phyloP scores from a whole-genome alignment of 352 stramenopile species.

The Phytopythium kandeliae region DNA sequence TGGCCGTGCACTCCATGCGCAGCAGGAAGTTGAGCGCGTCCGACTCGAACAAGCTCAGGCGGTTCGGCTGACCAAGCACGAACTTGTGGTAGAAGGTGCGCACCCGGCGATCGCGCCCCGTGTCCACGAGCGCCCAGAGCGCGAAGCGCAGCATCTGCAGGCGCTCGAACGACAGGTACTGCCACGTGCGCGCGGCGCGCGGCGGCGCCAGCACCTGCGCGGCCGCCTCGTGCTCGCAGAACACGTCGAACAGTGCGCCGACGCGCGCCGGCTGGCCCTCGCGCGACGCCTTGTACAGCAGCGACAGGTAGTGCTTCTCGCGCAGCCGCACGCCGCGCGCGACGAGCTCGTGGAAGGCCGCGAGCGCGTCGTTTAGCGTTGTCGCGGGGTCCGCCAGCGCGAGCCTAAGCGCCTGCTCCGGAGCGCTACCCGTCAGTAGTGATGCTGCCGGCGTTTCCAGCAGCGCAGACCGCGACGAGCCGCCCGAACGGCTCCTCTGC shows the following conservation, averaged over 20 bases:
- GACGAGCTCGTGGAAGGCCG: constrained; percentile 25
- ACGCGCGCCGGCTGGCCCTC: constrained; percentile 26
- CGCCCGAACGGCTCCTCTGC: too few species aligned
- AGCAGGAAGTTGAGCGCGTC: constrained; percentile 66
- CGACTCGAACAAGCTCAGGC: constrained; percentile 38
- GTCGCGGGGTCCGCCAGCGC: constrained; percentile 7
- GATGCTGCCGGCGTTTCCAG: too few species aligned
- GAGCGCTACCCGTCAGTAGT: neutral
- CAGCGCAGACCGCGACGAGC: too few species aligned
- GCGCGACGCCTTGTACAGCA: constrained; percentile 58
- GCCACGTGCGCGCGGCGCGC: constrained; percentile 28
- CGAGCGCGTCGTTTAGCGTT: constrained; percentile 22
- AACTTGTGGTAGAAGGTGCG: constrained; percentile 32
- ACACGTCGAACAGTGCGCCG: constrained; percentile 31
- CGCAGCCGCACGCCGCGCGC: constrained; percentile 13
- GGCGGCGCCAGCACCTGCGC: constrained; percentile 15
- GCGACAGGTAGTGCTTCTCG: constrained; percentile 39
- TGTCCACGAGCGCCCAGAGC: constrained; percentile 57
- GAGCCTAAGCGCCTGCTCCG: neutral
- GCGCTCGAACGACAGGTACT: constrained; percentile 28
- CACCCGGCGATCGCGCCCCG: constrained; percentile 21
- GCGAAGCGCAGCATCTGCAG: constrained; percentile 59
- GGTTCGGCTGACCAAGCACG: constrained; percentile 39
- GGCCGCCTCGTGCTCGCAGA: constrained; percentile 24
- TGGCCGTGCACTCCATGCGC: constrained; percentile 50